Evolutionary conservation across 176 grass and related monocot genomes (phyloP).

Genomic region (Elymus sibiricus): DNA sequence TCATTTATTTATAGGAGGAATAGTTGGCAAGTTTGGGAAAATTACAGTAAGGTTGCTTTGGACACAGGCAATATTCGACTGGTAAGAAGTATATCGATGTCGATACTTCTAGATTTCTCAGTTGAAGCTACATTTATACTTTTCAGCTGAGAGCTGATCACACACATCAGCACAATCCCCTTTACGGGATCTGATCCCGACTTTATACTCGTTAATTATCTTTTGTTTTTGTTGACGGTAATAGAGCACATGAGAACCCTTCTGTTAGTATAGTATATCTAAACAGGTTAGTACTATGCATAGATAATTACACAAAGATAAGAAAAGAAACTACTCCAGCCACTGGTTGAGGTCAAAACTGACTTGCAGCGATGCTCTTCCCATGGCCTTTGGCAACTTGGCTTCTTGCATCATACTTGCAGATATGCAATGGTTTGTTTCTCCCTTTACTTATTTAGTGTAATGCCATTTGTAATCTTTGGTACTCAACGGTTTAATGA

Average conservation of each 20-base stretch:
- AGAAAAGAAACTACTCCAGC: not conserved
- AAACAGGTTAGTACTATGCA: not conserved
- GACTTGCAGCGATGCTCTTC: not conserved
- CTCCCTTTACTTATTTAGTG: not conserved
- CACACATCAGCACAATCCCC: not conserved
- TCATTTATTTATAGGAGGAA: conserved; percentile 66
- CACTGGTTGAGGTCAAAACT: not conserved
- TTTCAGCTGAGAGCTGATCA: not conserved
- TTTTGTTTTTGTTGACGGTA: not conserved
- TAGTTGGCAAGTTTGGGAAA: conserved; percentile 98
- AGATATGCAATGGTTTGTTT: not conserved
- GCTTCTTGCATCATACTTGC: not conserved
- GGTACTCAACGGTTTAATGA: not conserved
- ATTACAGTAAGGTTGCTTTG: conserved; percentile 90
- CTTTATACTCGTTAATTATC: not conserved
- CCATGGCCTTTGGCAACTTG: not conserved
- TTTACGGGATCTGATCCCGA: not conserved
- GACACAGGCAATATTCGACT: conserved; percentile 62
- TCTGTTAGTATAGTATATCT: not conserved
- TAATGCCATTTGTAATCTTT: not conserved
- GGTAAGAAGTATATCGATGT: conserved; percentile 34
- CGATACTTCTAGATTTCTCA: not conserved
- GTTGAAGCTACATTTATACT: not conserved
- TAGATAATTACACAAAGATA: not conserved
- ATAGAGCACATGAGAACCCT: not conserved